These are phyloP conservation scores for Trichoderma virens DNA, from an alignment of 495 filamentous ascomycete genomes.

Conservation along the genomic window DNA sequence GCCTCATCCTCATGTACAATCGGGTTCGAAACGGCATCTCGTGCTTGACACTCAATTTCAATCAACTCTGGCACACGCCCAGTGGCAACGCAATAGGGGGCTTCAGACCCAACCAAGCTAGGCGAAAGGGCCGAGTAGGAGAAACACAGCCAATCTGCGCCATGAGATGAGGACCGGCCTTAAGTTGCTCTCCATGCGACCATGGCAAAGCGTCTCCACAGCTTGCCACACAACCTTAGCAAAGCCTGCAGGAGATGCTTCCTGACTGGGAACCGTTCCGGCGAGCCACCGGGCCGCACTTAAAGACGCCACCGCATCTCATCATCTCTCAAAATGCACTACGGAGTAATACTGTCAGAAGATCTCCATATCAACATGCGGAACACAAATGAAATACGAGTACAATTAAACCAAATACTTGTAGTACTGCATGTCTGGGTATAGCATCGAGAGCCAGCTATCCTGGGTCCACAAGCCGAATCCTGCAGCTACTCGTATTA, in stretches of 20 bases:
- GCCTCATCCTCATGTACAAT: no score
- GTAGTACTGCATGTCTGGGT: no score
- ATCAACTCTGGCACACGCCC: neutral
- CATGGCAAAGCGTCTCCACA: neutral
- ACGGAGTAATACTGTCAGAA: conserved; percentile 1
- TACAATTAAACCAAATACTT: no score
- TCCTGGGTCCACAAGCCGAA: no score
- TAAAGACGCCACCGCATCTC: conserved; percentile 5
- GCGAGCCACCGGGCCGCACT: conserved; percentile 4
- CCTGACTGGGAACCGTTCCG: conserved; percentile 8
- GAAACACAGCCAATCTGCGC: conserved; percentile 7
- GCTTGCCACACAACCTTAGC: neutral
- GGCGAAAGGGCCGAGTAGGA: conserved; percentile 4
- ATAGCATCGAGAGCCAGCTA: no score
- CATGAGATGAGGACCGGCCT: neutral
- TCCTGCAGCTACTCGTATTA: no score
- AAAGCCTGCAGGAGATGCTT: conserved; percentile 5
- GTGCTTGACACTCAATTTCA: neutral
- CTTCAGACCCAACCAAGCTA: neutral
- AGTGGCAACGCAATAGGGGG: neutral
- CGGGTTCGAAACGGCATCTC: neutral
- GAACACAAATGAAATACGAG: no score
- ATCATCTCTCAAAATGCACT: conserved; percentile 6
- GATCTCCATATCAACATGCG: neutral
- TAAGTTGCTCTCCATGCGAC: conserved; percentile 5